phyloP scores from a whole-genome alignment of 2,329 filamentous ascomycete species.

The Xylaria arbuscula region DNA sequence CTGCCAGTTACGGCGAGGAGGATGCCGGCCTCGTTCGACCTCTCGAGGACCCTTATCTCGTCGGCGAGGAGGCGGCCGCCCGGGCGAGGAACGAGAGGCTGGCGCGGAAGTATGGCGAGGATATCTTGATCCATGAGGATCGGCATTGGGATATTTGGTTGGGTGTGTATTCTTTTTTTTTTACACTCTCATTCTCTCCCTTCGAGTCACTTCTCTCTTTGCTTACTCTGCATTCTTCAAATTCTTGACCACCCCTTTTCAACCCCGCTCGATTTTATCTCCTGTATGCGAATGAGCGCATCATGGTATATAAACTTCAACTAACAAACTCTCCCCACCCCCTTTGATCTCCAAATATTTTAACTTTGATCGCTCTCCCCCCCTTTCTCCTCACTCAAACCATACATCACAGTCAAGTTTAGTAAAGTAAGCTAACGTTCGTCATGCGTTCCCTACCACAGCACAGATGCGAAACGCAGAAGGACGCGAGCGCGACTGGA shows the following conservation, averaged over 20 bases:
- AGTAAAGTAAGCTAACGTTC: background rate
- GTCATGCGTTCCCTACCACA: constrained; percentile 41
- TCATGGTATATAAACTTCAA: no score
- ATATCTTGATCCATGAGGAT: constrained; percentile 67
- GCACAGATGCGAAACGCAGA: constrained; percentile 64
- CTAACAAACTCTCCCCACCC: no score
- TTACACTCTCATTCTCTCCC: background rate
- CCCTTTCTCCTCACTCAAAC: background rate
- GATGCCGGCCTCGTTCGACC: constrained; percentile 56
- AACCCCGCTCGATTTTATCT: background rate
- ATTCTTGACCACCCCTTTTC: no score
- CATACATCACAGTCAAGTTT: background rate
- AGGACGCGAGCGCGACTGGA: constrained; percentile 63
- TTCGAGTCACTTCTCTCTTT: background rate
- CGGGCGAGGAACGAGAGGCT: constrained; percentile 67
- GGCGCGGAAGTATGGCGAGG: constrained; percentile 65
- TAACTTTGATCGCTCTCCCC: no score
- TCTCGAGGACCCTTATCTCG: constrained; percentile 74
- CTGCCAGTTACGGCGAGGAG: constrained; percentile 29
- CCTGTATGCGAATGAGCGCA: no score
- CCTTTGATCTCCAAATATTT: no score
- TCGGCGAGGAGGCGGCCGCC: constrained; percentile 72
- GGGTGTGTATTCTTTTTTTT: constrained; percentile 55
- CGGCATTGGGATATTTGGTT: constrained; percentile 71
- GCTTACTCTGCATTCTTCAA: background rate